phyloP scores from a whole-genome alignment of 306 rosid species.

The Arachis hypogaea region DNA sequence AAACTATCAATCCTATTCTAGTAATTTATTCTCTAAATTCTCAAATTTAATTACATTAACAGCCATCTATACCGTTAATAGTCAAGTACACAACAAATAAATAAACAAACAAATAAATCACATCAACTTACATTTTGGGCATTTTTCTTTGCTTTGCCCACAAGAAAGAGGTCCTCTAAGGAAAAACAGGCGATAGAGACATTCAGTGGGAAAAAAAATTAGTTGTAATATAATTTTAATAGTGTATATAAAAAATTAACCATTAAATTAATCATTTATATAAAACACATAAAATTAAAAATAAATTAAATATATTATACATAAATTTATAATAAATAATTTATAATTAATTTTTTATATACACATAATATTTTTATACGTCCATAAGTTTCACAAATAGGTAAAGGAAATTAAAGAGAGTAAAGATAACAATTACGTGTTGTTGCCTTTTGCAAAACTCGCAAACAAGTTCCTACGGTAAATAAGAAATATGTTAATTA shows the following conservation, averaged over 20 bases:
- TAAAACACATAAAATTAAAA: too few species aligned
- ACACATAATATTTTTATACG: too few species aligned
- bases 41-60: background rate
- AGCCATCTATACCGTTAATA: background rate
- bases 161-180: constrained; percentile 45
- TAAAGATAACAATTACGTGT: constrained; percentile 45
- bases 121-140: constrained; percentile 37
- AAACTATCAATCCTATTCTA: too few species aligned
- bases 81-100: background rate
- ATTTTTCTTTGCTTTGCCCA: background rate
- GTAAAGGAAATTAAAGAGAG: background rate
- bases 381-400: background rate
- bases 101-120: background rate
- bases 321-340: too few species aligned
- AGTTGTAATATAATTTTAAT: background rate
- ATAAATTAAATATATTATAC: too few species aligned
- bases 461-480: constrained; percentile 59
- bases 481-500: background rate
- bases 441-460: constrained; percentile 41
- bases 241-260: too few species aligned
- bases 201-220: background rate
- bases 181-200: constrained; percentile 13
- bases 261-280: too few species aligned
- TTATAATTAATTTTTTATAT: too few species aligned
- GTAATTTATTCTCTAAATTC: too few species aligned